Evolutionary conservation across 305 asterid genomes (phyloP).

Genomic region (Nicotiana rustica): DNA sequence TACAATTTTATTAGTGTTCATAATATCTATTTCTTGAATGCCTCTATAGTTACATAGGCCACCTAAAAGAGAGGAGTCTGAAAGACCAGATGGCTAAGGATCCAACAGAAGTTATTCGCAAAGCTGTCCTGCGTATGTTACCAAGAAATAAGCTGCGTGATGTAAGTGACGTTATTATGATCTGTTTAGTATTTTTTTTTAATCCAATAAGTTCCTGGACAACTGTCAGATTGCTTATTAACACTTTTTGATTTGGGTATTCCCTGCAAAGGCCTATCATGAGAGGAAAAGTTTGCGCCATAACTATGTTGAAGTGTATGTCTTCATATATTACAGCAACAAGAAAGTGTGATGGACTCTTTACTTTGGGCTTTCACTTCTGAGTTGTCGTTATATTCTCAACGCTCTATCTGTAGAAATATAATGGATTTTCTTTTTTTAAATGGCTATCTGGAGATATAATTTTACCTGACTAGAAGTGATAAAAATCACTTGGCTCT

Average conservation of each 20-base stretch:
- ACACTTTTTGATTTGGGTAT: background rate
- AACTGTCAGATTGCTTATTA: background rate
- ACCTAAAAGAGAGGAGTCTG: conserved; percentile 92
- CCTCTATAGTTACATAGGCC: conserved; percentile 71
- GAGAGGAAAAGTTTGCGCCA: background rate
- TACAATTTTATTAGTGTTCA: conserved; percentile 15
- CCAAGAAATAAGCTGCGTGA: conserved; percentile 95
- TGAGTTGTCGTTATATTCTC: background rate
- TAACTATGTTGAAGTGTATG: background rate
- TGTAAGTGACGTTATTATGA: conserved; percentile 56
- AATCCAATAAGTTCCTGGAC: background rate
- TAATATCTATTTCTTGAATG: conserved; percentile 30
- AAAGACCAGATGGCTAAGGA: conserved; percentile 97
- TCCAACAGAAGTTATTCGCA: conserved; percentile 96
- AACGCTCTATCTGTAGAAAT: background rate
- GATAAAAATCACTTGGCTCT: background rate
- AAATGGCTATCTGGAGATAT: background rate
- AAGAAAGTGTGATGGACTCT: background rate
- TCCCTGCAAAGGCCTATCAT: background rate
- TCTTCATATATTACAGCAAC: background rate
- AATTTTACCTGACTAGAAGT: background rate
- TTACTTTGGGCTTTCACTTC: background rate
- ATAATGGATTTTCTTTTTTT: background rate
- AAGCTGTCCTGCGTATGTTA: conserved; percentile 97
- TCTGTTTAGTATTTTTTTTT: conserved; percentile 26